Evolutionary conservation across 192 early-diverging fungal genomes (phyloP), one percentile per base, ranked within the genome.

Genomic region (Gigaspora rosea): DNA sequence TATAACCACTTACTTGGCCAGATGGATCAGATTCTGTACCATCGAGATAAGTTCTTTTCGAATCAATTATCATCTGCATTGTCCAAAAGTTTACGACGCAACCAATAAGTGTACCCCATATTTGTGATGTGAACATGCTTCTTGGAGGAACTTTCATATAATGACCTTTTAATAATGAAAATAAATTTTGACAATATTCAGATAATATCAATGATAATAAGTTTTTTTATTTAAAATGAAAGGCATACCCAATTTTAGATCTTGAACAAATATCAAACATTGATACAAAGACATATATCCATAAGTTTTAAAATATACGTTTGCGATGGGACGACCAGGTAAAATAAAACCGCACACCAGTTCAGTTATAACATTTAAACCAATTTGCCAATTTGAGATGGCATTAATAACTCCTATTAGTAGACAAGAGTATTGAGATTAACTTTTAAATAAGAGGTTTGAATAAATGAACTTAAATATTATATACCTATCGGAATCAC

Each of bases 61-160:
- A 4, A 18, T 71, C 18, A 27, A 80, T 63, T 52, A 83, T 64
- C 62, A 79, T 75, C 0, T 49, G 16, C 4, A 75, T 64, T 1
- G 80, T 78, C 18, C 73, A 68, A 51, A 81, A 80, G 58, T 83
- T 85, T 48, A 88, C 71, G 10, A 80, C 57, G 4, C 70, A 61
- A 16, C 81, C 79, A 15, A 88, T 46, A 3, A 86, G 10, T 3
- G 91, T 92, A 22, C 90, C 88, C 12, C 80, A 27, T 32, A 89
- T 67, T 76, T 93, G 92, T 18, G 84, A 79, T n/a, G 84, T 67
- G 77, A 93, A 91, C 81, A 94, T 85, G 33, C 79, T 71, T 36
- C 83, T 80, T 33, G 93, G 93, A 3, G 90, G 86, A 33, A 92
- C 86, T 81, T 93, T 92, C 82, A 90, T 86, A 84, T 91, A 92